Evolutionary conservation across 2,329 filamentous ascomycete species (phyloP).

Genomic region (Pseudogymnoascus destructans): DNA sequence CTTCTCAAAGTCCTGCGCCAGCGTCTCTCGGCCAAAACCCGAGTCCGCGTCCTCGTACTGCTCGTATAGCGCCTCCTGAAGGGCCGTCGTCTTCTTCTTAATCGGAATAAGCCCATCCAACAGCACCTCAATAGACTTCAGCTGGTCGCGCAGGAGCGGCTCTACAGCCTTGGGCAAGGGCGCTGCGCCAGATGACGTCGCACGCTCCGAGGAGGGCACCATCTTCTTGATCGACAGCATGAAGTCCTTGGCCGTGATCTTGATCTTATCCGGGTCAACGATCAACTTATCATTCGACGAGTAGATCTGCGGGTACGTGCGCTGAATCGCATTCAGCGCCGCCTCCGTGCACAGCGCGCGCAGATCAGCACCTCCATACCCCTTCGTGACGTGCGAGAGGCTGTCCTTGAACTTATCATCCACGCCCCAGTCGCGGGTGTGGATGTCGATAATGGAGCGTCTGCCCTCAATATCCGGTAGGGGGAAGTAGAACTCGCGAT

Average conservation of each 20-base stretch:
- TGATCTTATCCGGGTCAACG: constrained; percentile 74
- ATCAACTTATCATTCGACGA: constrained; percentile 76
- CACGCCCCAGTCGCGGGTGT: constrained; percentile 88
- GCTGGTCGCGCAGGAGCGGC: constrained; percentile 63
- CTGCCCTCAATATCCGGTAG: constrained; percentile 70
- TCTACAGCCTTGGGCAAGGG: constrained; percentile 69
- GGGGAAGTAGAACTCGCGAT: constrained; percentile 96
- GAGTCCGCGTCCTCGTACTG: constrained; percentile 69
- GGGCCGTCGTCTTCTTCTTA: constrained; percentile 72
- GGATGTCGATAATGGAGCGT: constrained; percentile 82
- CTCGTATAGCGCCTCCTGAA: constrained; percentile 89
- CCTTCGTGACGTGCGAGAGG: constrained; percentile 80
- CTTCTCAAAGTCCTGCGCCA: constrained; percentile 67
- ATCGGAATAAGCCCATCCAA: constrained; percentile 69
- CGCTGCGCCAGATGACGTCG: constrained; percentile 69
- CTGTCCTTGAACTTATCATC: constrained; percentile 66
- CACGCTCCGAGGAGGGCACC: constrained; percentile 85
- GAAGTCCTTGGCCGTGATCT: constrained; percentile 84
- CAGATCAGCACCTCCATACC: constrained; percentile 91
- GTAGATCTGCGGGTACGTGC: constrained; percentile 95
- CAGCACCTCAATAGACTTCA: constrained; percentile 53
- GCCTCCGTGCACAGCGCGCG: constrained; percentile 92
- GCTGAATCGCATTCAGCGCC: constrained; percentile 86
- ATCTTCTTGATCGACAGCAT: constrained; percentile 96
- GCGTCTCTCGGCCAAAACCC: constrained; percentile 72